Evolutionary conservation across 2,329 filamentous ascomycete genomes (phyloP), one percentile per base, ranked within the genome.

Genomic region (Colletotrichum sidae): DNA sequence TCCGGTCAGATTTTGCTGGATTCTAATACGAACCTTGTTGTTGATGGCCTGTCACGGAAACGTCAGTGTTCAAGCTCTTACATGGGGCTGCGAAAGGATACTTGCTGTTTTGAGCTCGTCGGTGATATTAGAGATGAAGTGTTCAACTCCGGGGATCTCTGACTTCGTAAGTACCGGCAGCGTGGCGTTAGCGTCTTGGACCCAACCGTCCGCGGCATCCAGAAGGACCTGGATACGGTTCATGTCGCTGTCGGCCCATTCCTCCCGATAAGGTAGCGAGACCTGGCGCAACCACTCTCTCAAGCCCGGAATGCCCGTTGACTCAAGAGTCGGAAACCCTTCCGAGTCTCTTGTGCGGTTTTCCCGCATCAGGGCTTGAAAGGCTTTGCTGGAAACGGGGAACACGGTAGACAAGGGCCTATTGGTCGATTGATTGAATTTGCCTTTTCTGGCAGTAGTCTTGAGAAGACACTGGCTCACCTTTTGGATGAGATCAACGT

Each of bases 321-420:
- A 61, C 13, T 56, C n/a, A 0, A 3, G 2, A 9, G 63, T 34
- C 1, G 55, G 47, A 13, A 70, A 70, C 1, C 62, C 67, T 3
- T 47, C 8, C 2, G 49, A 10, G 3, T 13, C 1, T 39, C 35
- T 1, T 41, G 8, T 13, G 34, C 38, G 17, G 9, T 33, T 12
- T 2, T 9, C 7, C 5, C 11, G 15, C 5, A 45, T 57, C 12
- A 69, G 38, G 2, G 15, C 10, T 6, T 37, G 46, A 11, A 65
- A 65, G 2, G 69, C 68, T 12, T 56, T 55, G 35, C 67, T 66
- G 52, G 65, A 69, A 2, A 69, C 58, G 2, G 69, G 67, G 13
- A 67, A 66, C 0, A 70, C 65, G 4, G 45, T 12, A 10, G 53
- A 25, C 8, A 57, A 8, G 5, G 49, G 15, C 4, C 42, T 44